Percentiles rank a stretch among this genome's conserved stretches.
phyloP scores from a whole-genome alignment of 352 stramenopile genomes.

The Phytopythium chamaehyphon region DNA sequence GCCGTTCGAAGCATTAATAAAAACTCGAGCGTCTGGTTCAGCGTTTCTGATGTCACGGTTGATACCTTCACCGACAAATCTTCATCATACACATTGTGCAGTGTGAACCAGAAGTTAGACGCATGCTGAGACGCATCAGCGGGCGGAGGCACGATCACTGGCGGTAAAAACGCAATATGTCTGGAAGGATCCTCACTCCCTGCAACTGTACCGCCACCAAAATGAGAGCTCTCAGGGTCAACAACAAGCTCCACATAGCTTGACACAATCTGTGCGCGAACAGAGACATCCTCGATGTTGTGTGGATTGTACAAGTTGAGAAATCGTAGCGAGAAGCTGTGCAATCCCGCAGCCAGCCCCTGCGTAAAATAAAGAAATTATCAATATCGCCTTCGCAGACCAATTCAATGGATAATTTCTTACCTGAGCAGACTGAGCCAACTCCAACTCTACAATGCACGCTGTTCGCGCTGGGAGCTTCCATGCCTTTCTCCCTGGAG shows the following conservation, averaged over 20 bases:
- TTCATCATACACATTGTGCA: conserved; percentile 87
- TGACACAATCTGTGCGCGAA: conserved; percentile 76
- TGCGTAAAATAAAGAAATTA: conserved; percentile 12
- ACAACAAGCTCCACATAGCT: conserved; percentile 80
- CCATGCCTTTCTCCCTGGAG: conserved; percentile 31
- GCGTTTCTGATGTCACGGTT: conserved; percentile 28
- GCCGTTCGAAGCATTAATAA: conserved; percentile 75
- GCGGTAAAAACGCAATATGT: conserved; percentile 68
- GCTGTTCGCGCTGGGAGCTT: conserved; percentile 35
- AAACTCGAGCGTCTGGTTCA: conserved; percentile 67
- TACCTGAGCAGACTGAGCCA: conserved; percentile 63
- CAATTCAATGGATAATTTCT: background rate
- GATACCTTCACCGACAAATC: conserved; percentile 67
- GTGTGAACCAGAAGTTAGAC: conserved; percentile 79
- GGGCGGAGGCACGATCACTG: conserved; percentile 61
- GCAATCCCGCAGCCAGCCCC: conserved; percentile 41
- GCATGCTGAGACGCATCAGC: conserved; percentile 45
- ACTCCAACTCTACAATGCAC: conserved; percentile 67
- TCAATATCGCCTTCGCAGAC: background rate
- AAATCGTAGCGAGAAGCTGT: conserved; percentile 62
- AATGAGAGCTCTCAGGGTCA: conserved; percentile 66
- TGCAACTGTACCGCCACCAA: conserved; percentile 16
- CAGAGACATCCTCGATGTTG: conserved; percentile 63
- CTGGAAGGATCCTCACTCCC: conserved; percentile 10
- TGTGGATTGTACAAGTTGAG: conserved; percentile 79